Evolutionary conservation across 306 rosid species (phyloP).

Genomic region (Acacia crassicarpa): DNA sequence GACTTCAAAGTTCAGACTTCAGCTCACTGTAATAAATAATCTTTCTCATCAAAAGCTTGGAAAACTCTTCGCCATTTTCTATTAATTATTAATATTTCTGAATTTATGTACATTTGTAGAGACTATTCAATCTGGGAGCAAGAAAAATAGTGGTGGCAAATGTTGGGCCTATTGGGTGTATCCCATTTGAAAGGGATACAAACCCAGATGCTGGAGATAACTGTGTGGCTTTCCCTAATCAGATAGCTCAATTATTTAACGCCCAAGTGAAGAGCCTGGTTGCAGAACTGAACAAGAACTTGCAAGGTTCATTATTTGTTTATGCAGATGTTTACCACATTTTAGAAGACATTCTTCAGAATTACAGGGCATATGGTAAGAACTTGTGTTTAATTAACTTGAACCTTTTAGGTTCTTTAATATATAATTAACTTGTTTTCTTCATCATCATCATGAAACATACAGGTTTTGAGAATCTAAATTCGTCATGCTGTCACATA

Average conservation of each 20-base stretch:
- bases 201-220: conserved; percentile 48
- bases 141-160: conserved; percentile 63
- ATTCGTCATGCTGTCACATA: conserved; percentile 60
- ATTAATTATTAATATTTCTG: neutral
- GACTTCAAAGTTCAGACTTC: conserved; percentile 54
- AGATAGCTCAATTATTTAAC: conserved; percentile 55
- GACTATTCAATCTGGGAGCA: conserved; percentile 64
- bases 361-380: conserved; percentile 50
- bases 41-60: neutral
- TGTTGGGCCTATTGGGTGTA: conserved; percentile 85
- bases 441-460: conserved; percentile 9
- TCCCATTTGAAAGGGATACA: conserved; percentile 65
- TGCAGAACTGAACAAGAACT: conserved; percentile 40
- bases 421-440: neutral
- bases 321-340: conserved; percentile 69
- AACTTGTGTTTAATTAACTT: too few relatives aligned
- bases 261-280: conserved; percentile 48
- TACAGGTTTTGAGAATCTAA: conserved; percentile 53
- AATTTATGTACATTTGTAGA: conserved; percentile 42
- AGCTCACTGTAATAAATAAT: conserved; percentile 50
- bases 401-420: neutral
- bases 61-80: neutral
- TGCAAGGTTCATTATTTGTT: conserved; percentile 49
- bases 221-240: conserved; percentile 55
- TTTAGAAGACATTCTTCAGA: conserved; percentile 54